Evolutionary conservation across 495 filamentous ascomycete species (phyloP).

Genomic region (Chaetomium tenue): DNA sequence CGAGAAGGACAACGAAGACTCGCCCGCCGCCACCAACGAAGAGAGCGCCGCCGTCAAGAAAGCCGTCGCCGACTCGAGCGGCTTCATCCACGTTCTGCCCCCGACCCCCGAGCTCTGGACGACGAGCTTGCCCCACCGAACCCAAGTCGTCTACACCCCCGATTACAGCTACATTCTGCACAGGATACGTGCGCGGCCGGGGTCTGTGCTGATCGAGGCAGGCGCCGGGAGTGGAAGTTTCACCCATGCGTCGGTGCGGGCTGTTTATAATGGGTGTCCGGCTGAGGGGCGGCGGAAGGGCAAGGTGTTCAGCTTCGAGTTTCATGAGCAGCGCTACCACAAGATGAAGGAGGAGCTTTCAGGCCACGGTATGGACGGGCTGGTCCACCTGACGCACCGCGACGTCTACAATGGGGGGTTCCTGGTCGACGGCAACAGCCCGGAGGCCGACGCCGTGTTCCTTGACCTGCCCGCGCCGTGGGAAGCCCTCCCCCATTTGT

Average conservation of each 20-base stretch:
- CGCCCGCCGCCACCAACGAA: conserved; percentile 23
- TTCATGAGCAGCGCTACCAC: conserved; percentile 71
- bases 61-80: conserved; percentile 64
- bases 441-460: conserved; percentile 78
- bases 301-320: conserved; percentile 91
- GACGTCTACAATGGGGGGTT: conserved; percentile 93
- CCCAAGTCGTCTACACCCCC: conserved; percentile 96
- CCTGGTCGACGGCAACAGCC: conserved; percentile 54
- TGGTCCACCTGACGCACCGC: conserved; percentile 82
- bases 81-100: conserved; percentile 85
- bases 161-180: conserved; percentile 97
- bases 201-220: conserved; percentile 81
- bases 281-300: conserved; percentile 51
- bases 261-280: conserved; percentile 82
- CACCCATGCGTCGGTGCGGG: conserved; percentile 83
- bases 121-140: conserved; percentile 81
- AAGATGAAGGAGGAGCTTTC: conserved; percentile 71
- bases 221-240: conserved; percentile 94
- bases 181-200: conserved; percentile 76
- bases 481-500: conserved; percentile 82
- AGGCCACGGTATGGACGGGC: conserved; percentile 65
- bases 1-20: conserved; percentile 33
- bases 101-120: conserved; percentile 97
- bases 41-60: conserved; percentile 38
- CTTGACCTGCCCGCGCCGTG: conserved; percentile 92